Conservation (phyloP, 2,329 filamentous ascomycete genomes). For the Monascus ruber region DNA sequence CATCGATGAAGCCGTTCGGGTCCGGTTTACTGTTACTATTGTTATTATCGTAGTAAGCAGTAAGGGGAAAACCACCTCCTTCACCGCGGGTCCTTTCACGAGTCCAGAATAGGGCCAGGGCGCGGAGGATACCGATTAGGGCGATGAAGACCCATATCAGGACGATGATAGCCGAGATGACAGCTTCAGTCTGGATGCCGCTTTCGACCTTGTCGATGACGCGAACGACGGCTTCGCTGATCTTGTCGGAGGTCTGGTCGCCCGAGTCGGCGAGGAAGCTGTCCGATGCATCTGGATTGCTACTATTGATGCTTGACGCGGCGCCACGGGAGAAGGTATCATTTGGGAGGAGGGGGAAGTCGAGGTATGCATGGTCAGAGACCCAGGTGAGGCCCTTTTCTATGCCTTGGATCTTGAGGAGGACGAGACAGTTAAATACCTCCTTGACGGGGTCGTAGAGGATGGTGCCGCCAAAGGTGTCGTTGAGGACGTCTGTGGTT, state of each 20-base stretch:
- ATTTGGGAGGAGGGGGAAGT: constrained; percentile 65
- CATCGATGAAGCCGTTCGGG: constrained; percentile 22
- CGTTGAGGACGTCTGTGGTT: constrained; percentile 62
- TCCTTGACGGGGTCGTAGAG: constrained; percentile 67
- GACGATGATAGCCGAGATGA: constrained; percentile 66
- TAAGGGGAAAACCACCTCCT: constrained; percentile 35
- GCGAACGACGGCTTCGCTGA: constrained; percentile 61
- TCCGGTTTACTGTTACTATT: constrained; percentile 7
- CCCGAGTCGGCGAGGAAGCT: constrained; percentile 70
- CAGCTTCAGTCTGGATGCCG: constrained; percentile 61
- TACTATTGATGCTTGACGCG: constrained; percentile 40
- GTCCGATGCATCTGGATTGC: constrained; percentile 43
- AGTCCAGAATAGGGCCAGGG: constrained; percentile 48
- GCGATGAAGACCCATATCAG: constrained; percentile 68
- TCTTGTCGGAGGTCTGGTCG: constrained; percentile 64
- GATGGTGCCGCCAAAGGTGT: constrained; percentile 70
- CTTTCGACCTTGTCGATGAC: constrained; percentile 57
- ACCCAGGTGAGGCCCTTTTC: constrained; percentile 92
- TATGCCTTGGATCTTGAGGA: constrained; percentile 72
- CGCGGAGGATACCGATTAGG: constrained; percentile 60
- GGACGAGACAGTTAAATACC: constrained; percentile 76
- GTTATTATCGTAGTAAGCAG: constrained; percentile 2
- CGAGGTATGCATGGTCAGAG: constrained; percentile 70
- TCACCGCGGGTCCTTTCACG: constrained; percentile 52
- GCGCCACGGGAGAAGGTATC: constrained; percentile 78